Base-by-base conservation (phyloP, 148 eudicot species). In the Rhododendron molle region DNA sequence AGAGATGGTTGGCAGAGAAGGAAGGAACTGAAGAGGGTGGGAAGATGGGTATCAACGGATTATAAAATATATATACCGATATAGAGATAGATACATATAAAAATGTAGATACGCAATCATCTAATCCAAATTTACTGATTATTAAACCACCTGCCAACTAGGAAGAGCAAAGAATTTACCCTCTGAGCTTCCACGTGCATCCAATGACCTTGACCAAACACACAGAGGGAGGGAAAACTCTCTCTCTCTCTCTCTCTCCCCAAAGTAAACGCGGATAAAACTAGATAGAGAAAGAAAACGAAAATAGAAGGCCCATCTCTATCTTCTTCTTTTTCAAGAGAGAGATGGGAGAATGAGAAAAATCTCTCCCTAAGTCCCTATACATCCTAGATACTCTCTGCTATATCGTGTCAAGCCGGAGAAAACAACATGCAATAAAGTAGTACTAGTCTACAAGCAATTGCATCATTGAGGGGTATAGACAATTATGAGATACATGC, bases 11-110 rank as follows among this genome's bases (percentile, higher is more conserved):
- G 92, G 85, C 87, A 89, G 88, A 85, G 89, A 78, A 72, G 88
- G 87, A 84, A 58, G 83, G 89, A 90, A 44, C 89, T 67, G 92
- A 85, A 67, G 60, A 87, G 89, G 85, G 85, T 79, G 89, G 82
- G 93, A 86, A 92, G 92, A 90, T 89, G 94, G 93, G 86, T 88
- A 86, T 87, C 86, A 90, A 85, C 72, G 74, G 43, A 85, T 15
- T 50, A 49, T 60, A 73, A 26, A 74, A 74, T 89, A 80, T 83
- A 83, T 34, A 73, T 15, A 85, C 50, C 54, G 21, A 67, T 10
- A 67, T 12, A 28, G 32, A 28, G 10, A 3, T 28, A 67, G 16
- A 71, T 4, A 72, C 6, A 43, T 23, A 82, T 82, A 76, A 18
- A 74, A 28, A 47, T 28, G 77, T 28, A 79, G 76, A 83, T 62